Base-by-base conservation (phyloP, 2,329 filamentous ascomycete genomes). In the Mycosphaerella sp. region DNA sequence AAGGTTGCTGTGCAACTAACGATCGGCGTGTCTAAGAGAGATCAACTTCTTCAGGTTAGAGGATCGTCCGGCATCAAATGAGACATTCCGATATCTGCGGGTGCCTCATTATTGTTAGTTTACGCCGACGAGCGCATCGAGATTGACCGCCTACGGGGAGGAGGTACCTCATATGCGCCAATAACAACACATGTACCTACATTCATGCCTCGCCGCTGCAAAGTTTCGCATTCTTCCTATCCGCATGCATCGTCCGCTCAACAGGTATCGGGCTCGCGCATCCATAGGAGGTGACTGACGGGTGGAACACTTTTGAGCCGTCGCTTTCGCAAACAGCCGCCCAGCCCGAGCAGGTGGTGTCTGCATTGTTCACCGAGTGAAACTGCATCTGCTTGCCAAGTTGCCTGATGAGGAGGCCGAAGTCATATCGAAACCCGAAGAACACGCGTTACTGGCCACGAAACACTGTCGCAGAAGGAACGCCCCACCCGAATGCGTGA, bases 41-140 rank as follows among this genome's bases (percentile, higher is more conserved):
- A 51, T 46, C 43, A 51, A 26, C 48, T 51, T 45, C 43, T 51
- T 55, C 31, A 17, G 44, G 48, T 44, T 55, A 55, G 45, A 38
- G 42, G 48, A 51, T 51, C 48, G 45, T 10, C 48, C 41, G 41
- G 48, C 34, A 38, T 32, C 40, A 42, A 45, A 8, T 42, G 14
- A 42, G 14, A 5, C 38, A 40, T 5, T 5, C 11, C 38, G 38
- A 40, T 14, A 6, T 40, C n/a, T 12, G 11, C 38, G 11, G 38
- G 6, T 29, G 26, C 21, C 21, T 21, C 21, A 29, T 29, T 29
- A 29, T 29, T 29, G 26, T 29, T 29, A 29, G 26, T 29, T 7
- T 6, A 29, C 26, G 26, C 26, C 26, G 6, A 29, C 26, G 26
- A 29, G 26, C 26, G 21, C 6, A 7, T 29, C 26, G 26, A 29